Conservation (phyloP, 2,329 filamentous ascomycete species). For the Plectosphaerella plurivora region DNA sequence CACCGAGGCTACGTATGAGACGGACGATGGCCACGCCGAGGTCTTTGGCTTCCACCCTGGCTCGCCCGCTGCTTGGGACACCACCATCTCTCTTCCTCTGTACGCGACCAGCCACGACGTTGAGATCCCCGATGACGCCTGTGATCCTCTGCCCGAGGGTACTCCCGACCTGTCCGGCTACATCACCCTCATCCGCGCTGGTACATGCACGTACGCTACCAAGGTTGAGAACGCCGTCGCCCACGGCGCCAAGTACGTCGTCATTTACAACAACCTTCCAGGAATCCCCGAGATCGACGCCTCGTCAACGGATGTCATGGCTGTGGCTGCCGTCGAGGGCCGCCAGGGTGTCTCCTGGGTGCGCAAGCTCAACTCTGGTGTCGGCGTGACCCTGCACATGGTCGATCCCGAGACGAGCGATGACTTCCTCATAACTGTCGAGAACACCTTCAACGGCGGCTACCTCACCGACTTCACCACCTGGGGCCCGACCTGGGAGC, state of each 20-base stretch:
- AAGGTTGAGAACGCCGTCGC: constrained; percentile 50
- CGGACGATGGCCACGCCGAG: constrained; percentile 25
- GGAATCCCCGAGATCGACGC: constrained; percentile 29
- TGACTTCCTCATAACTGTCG: constrained; percentile 23
- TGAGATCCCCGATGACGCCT: constrained; percentile 43
- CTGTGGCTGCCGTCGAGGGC: constrained; percentile 35
- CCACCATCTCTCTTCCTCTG: constrained; percentile 40
- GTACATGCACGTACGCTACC: constrained; percentile 49
- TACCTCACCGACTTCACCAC: constrained; percentile 48
- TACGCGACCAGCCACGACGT: constrained; percentile 47
- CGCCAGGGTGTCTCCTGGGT: constrained; percentile 40
- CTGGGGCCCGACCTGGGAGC: constrained; percentile 59
- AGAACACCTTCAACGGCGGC: constrained; percentile 43
- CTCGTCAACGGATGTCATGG: constrained; percentile 24
- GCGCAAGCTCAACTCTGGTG: constrained; percentile 33
- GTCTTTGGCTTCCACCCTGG: constrained; percentile 40
- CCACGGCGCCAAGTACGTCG: constrained; percentile 54
- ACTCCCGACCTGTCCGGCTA: constrained; percentile 53
- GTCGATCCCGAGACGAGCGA: constrained; percentile 30
- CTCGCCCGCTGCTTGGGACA: constrained; percentile 33
- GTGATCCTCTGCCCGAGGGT: constrained; percentile 43
- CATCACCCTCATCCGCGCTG: constrained; percentile 57
- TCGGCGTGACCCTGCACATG: constrained; percentile 39
- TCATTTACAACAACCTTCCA: constrained; percentile 55
- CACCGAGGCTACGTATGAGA: constrained; percentile 33